phyloP scores from a whole-genome alignment of 768 basidiomycete species.

The Agrocybe praecox region DNA sequence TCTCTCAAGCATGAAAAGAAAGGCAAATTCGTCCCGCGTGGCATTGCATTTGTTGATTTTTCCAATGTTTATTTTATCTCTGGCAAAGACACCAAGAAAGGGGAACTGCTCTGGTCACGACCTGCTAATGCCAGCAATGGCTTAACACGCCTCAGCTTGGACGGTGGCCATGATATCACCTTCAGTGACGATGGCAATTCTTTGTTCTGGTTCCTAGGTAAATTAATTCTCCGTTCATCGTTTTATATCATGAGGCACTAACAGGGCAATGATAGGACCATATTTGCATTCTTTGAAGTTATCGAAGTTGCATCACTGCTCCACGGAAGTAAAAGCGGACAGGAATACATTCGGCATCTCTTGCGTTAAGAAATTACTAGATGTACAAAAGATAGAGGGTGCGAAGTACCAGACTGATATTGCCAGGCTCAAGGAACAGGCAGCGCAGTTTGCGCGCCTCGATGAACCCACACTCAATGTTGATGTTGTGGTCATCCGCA shows the following conservation, averaged over 20 bases:
- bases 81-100: constrained; percentile 38
- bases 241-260: background rate
- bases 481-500: constrained; percentile 59
- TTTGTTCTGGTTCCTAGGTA: constrained; percentile 78
- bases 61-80: constrained; percentile 65
- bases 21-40: constrained; percentile 23
- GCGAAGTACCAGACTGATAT: constrained; percentile 65
- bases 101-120: constrained; percentile 63
- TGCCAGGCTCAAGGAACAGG: constrained; percentile 57
- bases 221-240: background rate
- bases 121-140: constrained; percentile 68
- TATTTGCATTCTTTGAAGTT: constrained; percentile 66
- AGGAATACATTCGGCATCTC: constrained; percentile 57
- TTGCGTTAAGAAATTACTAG: constrained; percentile 59
- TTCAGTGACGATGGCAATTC: constrained; percentile 66
- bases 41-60: constrained; percentile 70
- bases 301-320: constrained; percentile 51
- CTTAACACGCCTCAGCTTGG: constrained; percentile 63
- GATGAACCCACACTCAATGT: constrained; percentile 22
- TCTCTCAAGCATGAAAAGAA: constrained; percentile 27
- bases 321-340: constrained; percentile 50
- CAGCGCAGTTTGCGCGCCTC: constrained; percentile 22
- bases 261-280: constrained; percentile 43
- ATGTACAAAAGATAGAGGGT: constrained; percentile 55
- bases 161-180: constrained; percentile 73